These are phyloP conservation scores for Voacanga thouarsii DNA, from an alignment of 257 asterid species.

Conservation along the genomic window DNA sequence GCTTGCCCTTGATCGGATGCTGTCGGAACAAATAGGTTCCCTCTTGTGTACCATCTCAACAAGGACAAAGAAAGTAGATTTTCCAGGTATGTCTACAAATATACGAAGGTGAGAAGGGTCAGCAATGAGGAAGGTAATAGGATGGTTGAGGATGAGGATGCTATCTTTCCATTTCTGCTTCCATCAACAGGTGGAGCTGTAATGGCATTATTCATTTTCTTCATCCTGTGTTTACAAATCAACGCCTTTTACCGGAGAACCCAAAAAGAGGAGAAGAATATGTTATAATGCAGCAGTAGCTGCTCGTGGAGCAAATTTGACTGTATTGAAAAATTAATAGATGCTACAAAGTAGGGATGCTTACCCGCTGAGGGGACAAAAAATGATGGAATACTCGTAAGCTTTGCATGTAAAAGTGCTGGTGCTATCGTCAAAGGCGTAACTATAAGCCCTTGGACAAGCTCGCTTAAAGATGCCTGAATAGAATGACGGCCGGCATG, in stretches of 20 bases:
- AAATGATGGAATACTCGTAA: conserved; percentile 41
- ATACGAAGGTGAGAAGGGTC: conserved; percentile 22
- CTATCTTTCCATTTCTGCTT: conserved; percentile 26
- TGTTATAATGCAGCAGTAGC: conserved; percentile 14
- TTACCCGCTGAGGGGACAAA: conserved; percentile 48
- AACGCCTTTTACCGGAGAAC: conserved; percentile 13
- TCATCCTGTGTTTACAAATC: conserved; percentile 37
- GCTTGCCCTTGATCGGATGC: not conserved
- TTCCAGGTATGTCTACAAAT: conserved; percentile 12
- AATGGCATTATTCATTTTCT: conserved; percentile 27
- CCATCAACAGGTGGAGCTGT: conserved; percentile 38
- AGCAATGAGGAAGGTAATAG: conserved; percentile 30
- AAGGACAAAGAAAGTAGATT: not conserved
- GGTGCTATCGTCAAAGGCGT: conserved; percentile 74
- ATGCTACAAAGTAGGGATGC: not conserved
- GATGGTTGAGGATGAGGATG: conserved; percentile 29
- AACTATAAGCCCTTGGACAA: conserved; percentile 78
- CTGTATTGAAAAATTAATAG: not conserved
- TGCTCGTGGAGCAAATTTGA: conserved; percentile 3
- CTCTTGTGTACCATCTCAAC: not conserved
- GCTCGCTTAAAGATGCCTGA: conserved; percentile 66
- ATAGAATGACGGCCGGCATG: conserved; percentile 74
- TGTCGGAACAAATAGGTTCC: not conserved
- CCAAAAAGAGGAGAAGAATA: not conserved
- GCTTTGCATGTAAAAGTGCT: conserved; percentile 93